Conservation (phyloP, 2,329 filamentous ascomycete genomes). For the Talaromyces rugulosus region DNA sequence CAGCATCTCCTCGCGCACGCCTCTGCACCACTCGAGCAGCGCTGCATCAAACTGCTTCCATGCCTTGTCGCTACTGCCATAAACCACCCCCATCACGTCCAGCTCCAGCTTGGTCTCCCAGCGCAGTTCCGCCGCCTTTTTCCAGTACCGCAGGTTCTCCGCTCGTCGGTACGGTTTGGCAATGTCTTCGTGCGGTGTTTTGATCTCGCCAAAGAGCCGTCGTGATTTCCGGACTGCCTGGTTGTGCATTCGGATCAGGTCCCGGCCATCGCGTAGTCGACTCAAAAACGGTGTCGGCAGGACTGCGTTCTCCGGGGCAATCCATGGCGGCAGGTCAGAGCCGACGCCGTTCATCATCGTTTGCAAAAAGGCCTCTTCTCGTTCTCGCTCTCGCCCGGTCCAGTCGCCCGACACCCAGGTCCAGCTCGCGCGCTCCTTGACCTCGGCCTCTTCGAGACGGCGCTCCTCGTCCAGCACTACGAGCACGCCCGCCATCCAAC, state of each 20-base stretch:
- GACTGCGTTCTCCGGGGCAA: constrained; percentile 47
- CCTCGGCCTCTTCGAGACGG: constrained; percentile 69
- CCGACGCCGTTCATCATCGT: constrained; percentile 59
- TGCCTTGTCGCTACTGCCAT: constrained; percentile 59
- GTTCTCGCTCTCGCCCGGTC: constrained; percentile 67
- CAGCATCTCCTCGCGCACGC: constrained; percentile 77
- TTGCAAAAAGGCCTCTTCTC: constrained; percentile 75
- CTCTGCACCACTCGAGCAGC: constrained; percentile 75
- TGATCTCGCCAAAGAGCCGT: constrained; percentile 83
- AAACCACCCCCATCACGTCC: constrained; percentile 82
- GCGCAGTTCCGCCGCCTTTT: constrained; percentile 88
- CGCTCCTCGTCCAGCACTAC: constrained; percentile 73
- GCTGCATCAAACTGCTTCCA: constrained; percentile 83
- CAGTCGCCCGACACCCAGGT: constrained; percentile 77
- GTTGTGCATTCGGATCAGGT: constrained; percentile 85
- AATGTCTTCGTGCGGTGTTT: constrained; percentile 84
- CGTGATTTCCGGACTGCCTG: constrained; percentile 78
- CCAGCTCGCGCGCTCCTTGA: constrained; percentile 68
- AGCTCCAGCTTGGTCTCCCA: constrained; percentile 84
- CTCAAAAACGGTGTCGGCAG: constrained; percentile 65
- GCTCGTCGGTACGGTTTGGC: constrained; percentile 89
- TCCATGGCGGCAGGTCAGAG: constrained; percentile 65
- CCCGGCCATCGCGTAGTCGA: constrained; percentile 71
- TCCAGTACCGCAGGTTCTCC: constrained; percentile 93
- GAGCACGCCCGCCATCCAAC: constrained; percentile 76